Conservation (phyloP, 352 stramenopile species). For the Aphanomyces invadans region DNA sequence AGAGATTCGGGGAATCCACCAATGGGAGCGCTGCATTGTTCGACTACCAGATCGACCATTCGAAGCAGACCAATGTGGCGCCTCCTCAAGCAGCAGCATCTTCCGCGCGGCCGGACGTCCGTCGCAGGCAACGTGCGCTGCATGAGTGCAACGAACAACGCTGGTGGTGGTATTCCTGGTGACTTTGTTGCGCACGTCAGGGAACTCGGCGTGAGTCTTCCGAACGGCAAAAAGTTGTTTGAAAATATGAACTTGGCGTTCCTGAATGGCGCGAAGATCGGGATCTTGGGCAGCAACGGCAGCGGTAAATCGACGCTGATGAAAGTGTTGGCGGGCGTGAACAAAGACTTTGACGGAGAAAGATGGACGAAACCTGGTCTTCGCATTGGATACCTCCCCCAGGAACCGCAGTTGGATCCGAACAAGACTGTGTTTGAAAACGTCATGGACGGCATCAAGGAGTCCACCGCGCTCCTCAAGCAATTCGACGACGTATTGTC, state of each 20-base stretch:
- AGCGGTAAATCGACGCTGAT: conserved; percentile 94
- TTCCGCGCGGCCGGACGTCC: neutral
- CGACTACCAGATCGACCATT: neutral
- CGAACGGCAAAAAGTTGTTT: conserved; percentile 79
- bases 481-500: conserved; percentile 61
- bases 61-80: conserved; percentile 3
- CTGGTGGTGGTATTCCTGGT: conserved; percentile 61
- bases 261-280: conserved; percentile 90
- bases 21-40: neutral
- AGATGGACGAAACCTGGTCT: conserved; percentile 81
- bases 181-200: conserved; percentile 79
- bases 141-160: conserved; percentile 35
- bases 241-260: conserved; percentile 70
- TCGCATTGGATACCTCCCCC: conserved; percentile 79
- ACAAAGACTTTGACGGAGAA: conserved; percentile 78
- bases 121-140: neutral
- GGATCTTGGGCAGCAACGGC: conserved; percentile 92
- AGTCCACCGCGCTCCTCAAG: conserved; percentile 67
- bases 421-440: conserved; percentile 85
- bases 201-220: conserved; percentile 68
- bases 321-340: conserved; percentile 93
- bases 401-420: conserved; percentile 80
- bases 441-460: conserved; percentile 83
- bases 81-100: neutral
- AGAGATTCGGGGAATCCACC: neutral